These are phyloP conservation scores for Rehmannia glutinosa DNA, from an alignment of 257 asterid species.

Conservation along the genomic window DNA sequence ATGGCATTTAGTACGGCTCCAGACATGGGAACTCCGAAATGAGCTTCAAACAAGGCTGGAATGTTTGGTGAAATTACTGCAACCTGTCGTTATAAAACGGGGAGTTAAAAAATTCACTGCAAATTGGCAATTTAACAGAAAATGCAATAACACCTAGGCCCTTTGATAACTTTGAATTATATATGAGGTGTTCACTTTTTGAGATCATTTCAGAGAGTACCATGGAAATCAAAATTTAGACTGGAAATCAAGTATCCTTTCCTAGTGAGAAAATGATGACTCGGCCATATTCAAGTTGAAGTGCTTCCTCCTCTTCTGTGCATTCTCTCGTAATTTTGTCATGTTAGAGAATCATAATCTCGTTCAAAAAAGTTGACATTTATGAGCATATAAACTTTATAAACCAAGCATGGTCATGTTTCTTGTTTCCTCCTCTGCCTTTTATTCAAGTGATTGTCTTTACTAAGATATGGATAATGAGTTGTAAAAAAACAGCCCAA, in stretches of 20 bases:
- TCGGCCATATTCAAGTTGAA: too few relatives aligned
- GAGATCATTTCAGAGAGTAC: background rate
- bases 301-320: too few relatives aligned
- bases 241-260: background rate
- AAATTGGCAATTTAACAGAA: background rate
- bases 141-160: background rate
- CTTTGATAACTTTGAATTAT: background rate
- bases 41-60: constrained; percentile 68
- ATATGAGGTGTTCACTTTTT: background rate
- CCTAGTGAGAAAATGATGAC: background rate
- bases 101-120: background rate
- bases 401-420: too few relatives aligned
- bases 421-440: too few relatives aligned
- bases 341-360: too few relatives aligned
- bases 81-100: constrained; percentile 37
- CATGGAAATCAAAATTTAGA: too few relatives aligned
- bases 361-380: too few relatives aligned
- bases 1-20: constrained; percentile 70
- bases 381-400: too few relatives aligned
- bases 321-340: too few relatives aligned
- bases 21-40: constrained; percentile 79
- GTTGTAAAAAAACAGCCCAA: too few relatives aligned
- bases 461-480: too few relatives aligned
- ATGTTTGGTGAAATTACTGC: constrained; percentile 70
- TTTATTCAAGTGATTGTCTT: too few relatives aligned